These are phyloP conservation scores for Boletales sp. DNA, from an alignment of 768 basidiomycete genomes.

Conservation along the genomic window DNA sequence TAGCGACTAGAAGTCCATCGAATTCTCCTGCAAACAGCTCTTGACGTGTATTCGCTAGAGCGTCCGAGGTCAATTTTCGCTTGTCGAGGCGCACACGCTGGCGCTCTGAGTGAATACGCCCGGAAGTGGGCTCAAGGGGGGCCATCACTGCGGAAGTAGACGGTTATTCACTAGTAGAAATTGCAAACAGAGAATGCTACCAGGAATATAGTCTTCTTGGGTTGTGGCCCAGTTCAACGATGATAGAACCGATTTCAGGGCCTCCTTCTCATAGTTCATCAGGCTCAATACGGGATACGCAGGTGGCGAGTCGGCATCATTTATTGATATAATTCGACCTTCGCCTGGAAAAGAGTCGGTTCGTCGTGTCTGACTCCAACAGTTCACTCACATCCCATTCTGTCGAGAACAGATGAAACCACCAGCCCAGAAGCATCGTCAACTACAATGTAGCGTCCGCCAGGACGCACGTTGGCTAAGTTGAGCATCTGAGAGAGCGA, in stretches of 20 bases:
- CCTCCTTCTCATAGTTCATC: constrained; percentile 79
- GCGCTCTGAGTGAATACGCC: constrained; percentile 64
- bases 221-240: constrained; percentile 91
- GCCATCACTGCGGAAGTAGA: constrained; percentile 44
- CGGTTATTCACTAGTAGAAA: constrained; percentile 1
- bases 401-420: constrained; percentile 78
- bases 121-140: constrained; percentile 54
- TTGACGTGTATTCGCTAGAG: constrained; percentile 60
- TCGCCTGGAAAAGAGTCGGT: constrained; percentile 45
- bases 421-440: constrained; percentile 91
- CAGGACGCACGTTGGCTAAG: constrained; percentile 78
- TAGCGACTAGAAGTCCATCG: constrained; percentile 84
- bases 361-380: background rate
- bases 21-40: constrained; percentile 87
- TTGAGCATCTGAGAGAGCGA: constrained; percentile 86
- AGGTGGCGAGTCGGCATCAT: constrained; percentile 89
- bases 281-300: constrained; percentile 77
- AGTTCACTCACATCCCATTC: constrained; percentile 67
- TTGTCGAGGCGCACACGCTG: constrained; percentile 72
- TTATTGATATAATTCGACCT: constrained; percentile 80
- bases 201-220: constrained; percentile 68
- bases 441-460: constrained; percentile 82
- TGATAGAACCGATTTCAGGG: constrained; percentile 50
- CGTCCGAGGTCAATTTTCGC: constrained; percentile 66
- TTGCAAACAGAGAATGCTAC: constrained; percentile 34